These are phyloP conservation scores for Fusarium sp. DNA, from an alignment of 2,329 filamentous ascomycete species.

Conservation along the genomic window DNA sequence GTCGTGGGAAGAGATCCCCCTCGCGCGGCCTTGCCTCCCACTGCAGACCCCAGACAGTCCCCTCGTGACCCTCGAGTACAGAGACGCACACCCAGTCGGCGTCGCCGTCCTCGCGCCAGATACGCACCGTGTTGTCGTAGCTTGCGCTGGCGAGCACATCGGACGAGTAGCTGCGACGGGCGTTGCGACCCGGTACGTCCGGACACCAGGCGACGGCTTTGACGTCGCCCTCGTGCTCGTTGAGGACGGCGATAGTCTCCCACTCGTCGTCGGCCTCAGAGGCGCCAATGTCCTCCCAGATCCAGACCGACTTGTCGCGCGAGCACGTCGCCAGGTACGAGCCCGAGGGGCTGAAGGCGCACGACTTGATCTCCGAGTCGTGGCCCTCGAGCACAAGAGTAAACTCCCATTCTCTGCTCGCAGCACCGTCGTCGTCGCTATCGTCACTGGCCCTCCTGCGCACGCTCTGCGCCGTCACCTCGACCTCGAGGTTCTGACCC, in stretches of 20 bases:
- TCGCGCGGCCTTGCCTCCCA: conserved; percentile 65
- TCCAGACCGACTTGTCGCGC: conserved; percentile 95
- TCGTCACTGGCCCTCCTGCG: conserved; percentile 36
- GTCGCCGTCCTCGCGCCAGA: conserved; percentile 91
- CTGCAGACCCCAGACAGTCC: conserved; percentile 91
- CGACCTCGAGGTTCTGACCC: conserved; percentile 54
- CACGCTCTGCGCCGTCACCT: conserved; percentile 50
- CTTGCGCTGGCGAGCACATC: conserved; percentile 89
- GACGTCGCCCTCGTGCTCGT: conserved; percentile 94
- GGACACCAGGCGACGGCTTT: conserved; percentile 96
- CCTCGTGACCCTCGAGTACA: conserved; percentile 80
- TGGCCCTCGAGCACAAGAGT: conserved; percentile 93
- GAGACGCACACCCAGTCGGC: conserved; percentile 91
- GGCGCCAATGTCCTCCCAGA: conserved; percentile 90
- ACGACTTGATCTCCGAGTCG: conserved; percentile 89
- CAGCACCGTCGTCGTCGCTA: conserved; percentile 58
- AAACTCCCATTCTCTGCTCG: conserved; percentile 90
- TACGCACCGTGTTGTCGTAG: conserved; percentile 89
- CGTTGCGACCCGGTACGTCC: conserved; percentile 63
- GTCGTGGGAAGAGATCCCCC: conserved; percentile 63
- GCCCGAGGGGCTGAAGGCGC: conserved; percentile 78
- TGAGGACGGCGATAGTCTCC: conserved; percentile 94
- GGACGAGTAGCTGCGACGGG: conserved; percentile 61
- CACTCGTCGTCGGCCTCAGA: conserved; percentile 89
- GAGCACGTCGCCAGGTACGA: conserved; percentile 89